phyloP scores from a whole-genome alignment of 2,329 filamentous ascomycete species.

The Akanthomyces lecanii region DNA sequence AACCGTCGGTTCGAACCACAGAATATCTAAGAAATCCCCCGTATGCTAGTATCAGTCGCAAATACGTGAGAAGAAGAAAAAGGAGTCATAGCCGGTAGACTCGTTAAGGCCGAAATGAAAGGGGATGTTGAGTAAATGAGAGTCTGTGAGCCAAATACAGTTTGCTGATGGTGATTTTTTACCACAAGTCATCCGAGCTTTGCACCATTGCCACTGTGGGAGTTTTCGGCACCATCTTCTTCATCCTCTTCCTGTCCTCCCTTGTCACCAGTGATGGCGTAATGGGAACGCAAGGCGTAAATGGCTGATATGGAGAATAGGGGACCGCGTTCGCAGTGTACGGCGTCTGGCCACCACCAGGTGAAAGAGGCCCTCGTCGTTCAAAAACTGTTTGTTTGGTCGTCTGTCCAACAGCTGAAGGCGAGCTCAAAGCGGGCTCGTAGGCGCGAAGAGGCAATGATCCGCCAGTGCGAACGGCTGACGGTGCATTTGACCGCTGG shows the following conservation, averaged over 20 bases:
- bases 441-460: constrained; percentile 58
- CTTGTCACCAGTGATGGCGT: constrained; percentile 71
- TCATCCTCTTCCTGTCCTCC: constrained; percentile 66
- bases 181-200: constrained; percentile 63
- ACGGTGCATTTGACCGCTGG: constrained; percentile 45
- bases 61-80: not conserved
- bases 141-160: not conserved
- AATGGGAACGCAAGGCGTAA: constrained; percentile 69
- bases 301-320: constrained; percentile 77
- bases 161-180: constrained; percentile 20
- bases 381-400: constrained; percentile 65
- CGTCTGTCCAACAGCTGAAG: constrained; percentile 41
- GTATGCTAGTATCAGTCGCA: not conserved
- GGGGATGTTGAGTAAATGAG: not conserved
- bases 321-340: constrained; percentile 59
- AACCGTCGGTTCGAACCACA: not conserved
- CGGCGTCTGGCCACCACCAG: constrained; percentile 57
- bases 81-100: constrained; percentile 3
- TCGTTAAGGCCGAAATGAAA: not conserved
- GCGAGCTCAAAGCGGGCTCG: constrained; percentile 52
- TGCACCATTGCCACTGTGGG: constrained; percentile 59
- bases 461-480: constrained; percentile 54
- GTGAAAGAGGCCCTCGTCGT: constrained; percentile 50
- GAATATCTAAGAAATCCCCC: not conserved
- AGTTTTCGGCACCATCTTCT: constrained; percentile 59